Evolutionary conservation across 306 rosid genomes (phyloP).

Genomic region (Neltuma alba): DNA sequence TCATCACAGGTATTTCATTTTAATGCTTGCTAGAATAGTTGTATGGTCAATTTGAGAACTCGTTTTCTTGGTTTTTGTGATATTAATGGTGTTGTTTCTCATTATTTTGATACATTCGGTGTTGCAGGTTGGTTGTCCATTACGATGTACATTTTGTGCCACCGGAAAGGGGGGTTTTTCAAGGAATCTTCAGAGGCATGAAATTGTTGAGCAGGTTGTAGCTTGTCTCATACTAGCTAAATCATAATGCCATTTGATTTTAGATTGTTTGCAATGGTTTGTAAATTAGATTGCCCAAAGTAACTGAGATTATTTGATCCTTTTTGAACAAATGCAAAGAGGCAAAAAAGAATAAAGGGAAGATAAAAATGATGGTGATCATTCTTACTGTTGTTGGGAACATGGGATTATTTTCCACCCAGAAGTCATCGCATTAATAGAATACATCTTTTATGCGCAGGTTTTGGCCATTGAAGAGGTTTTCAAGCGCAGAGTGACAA

Average conservation of each 20-base stretch:
- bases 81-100: conserved; percentile 22
- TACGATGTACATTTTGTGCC: conserved; percentile 97
- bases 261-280: conserved; percentile 20
- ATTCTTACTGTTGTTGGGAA: conserved; percentile 11
- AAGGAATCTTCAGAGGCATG: conserved; percentile 84
- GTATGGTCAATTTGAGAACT: conserved; percentile 25
- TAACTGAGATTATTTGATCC: conserved; percentile 5
- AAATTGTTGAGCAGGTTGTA: conserved; percentile 91
- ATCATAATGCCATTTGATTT: conserved; percentile 24
- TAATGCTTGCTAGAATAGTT: conserved; percentile 22
- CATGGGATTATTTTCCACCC: conserved; percentile 22
- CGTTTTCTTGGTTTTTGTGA: not conserved
- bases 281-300: conserved; percentile 14
- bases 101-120: conserved; percentile 29
- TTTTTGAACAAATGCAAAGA: not conserved
- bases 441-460: conserved; percentile 47
- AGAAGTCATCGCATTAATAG: not conserved
- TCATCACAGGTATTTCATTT: conserved; percentile 79
- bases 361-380: not conserved
- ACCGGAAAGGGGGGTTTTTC: conserved; percentile 97
- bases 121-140: conserved; percentile 88
- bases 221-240: conserved; percentile 17
- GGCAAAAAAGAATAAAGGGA: not conserved
- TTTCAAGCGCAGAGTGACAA: conserved; percentile 86
- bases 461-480: conserved; percentile 94